Conservation (phyloP, 108 stramenopile genomes). For the Nannochloropsis gaditana region DNA sequence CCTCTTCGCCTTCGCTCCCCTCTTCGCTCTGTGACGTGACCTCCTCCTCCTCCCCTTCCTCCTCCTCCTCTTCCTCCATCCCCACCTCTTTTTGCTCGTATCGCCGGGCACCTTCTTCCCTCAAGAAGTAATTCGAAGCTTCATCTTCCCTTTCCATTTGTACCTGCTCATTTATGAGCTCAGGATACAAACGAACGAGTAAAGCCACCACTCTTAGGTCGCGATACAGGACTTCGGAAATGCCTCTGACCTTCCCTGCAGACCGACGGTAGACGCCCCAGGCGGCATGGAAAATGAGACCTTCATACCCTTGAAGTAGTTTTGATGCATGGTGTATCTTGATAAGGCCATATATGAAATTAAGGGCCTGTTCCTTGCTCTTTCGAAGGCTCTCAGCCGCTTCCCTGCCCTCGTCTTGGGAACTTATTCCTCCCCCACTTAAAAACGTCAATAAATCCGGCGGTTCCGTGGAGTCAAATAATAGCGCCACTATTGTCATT, state of each 20-base stretch:
- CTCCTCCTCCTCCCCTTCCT: not conserved
- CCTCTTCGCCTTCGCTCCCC: not conserved
- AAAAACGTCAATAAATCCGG: not conserved
- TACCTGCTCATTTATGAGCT: not conserved
- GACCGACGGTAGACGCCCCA: not conserved
- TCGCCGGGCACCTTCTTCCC: not conserved
- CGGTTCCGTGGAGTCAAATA: not conserved
- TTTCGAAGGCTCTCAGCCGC: not conserved
- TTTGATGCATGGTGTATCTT: not conserved
- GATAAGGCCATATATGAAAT: not conserved
- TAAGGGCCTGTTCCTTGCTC: constrained; percentile 5
- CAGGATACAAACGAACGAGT: not conserved
- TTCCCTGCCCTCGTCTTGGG: not conserved
- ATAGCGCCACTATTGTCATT: not conserved
- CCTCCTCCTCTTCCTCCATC: not conserved
- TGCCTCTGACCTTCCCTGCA: not conserved
- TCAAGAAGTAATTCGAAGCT: not conserved
- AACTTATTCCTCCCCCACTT: not conserved
- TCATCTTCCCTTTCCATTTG: not conserved
- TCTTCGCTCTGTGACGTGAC: not conserved
- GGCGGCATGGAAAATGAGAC: not conserved
- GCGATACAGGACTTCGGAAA: not conserved
- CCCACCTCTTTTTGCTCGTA: not conserved
- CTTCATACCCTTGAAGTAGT: not conserved
- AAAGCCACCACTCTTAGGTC: not conserved